phyloP scores from a whole-genome alignment of 768 basidiomycete species.

The Tubosaeta sp. region DNA sequence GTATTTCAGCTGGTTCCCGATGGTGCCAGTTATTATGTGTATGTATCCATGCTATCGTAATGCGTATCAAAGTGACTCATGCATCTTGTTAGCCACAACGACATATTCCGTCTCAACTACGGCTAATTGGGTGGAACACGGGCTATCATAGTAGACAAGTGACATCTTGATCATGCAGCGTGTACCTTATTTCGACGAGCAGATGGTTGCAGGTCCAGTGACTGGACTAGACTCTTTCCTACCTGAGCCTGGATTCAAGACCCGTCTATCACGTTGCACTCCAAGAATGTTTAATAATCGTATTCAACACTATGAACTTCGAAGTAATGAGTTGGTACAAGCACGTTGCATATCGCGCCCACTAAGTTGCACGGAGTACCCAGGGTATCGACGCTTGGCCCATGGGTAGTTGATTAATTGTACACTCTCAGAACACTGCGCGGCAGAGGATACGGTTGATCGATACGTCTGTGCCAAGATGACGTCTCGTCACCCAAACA shows the following conservation, averaged over 20 bases:
- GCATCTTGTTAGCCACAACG: conserved; percentile 58
- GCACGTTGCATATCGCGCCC: not conserved
- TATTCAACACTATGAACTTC: not conserved
- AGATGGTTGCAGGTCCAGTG: conserved; percentile 4
- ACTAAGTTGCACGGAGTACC: not conserved
- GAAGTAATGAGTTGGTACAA: not conserved
- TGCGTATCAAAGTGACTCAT: conserved; percentile 7
- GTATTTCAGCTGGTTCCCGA: conserved; percentile 89
- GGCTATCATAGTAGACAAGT: conserved; percentile 3
- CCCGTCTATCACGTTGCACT: not conserved
- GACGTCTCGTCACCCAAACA: conserved; percentile 2
- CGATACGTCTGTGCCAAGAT: not conserved
- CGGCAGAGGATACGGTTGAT: not conserved
- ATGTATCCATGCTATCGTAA: conserved; percentile 29
- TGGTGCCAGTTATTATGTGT: conserved; percentile 78
- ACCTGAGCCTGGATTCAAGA: not conserved
- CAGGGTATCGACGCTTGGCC: not conserved
- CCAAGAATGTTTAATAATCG: not conserved
- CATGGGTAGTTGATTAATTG: not conserved
- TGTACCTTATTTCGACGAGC: conserved; percentile 13
- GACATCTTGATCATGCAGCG: conserved; percentile 11
- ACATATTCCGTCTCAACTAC: conserved; percentile 89
- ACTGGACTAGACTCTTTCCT: not conserved
- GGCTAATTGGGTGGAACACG: conserved; percentile 30
- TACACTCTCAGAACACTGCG: not conserved